phyloP scores from a whole-genome alignment of 192 early-diverging fungal genomes.

The Phlyctochytrium planicorne region DNA sequence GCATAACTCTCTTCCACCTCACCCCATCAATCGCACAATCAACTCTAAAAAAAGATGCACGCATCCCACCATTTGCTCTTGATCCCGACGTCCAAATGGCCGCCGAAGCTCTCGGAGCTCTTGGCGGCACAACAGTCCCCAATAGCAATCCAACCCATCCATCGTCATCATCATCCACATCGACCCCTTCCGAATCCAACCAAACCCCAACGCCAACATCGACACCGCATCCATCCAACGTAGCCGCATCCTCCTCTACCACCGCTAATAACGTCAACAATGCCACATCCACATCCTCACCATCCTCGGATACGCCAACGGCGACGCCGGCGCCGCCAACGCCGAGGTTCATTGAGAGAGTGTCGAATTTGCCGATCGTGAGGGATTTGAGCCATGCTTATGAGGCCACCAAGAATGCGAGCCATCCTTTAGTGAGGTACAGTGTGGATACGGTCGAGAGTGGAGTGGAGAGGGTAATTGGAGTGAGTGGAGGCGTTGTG shows the following conservation, averaged over 20 bases:
- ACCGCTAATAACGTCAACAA: background rate
- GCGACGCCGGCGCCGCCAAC: background rate
- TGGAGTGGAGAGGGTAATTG: constrained; percentile 62
- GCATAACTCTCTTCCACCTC: background rate
- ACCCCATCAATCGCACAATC: background rate
- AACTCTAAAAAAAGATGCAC: background rate
- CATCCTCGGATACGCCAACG: background rate
- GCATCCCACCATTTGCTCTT: constrained; percentile 2
- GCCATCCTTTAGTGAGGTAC: constrained; percentile 53
- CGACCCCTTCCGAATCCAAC: background rate
- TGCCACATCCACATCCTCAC: background rate
- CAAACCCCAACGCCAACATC: background rate
- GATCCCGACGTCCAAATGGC: constrained; percentile 41
- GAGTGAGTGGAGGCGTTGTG: no score
- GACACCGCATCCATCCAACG: background rate
- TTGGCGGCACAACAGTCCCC: constrained; percentile 5
- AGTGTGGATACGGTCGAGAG: constrained; percentile 78
- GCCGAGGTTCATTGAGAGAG: constrained; percentile 68
- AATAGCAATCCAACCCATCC: background rate
- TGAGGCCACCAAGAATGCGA: constrained; percentile 66
- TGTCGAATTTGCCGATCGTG: constrained; percentile 77
- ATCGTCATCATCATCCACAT: background rate
- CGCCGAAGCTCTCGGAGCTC: constrained; percentile 40
- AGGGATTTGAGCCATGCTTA: constrained; percentile 69
- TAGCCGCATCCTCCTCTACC: background rate